Evolutionary conservation across 2,329 filamentous ascomycete species (phyloP).

Genomic region (Paecilomyces dactylethromorphus): DNA sequence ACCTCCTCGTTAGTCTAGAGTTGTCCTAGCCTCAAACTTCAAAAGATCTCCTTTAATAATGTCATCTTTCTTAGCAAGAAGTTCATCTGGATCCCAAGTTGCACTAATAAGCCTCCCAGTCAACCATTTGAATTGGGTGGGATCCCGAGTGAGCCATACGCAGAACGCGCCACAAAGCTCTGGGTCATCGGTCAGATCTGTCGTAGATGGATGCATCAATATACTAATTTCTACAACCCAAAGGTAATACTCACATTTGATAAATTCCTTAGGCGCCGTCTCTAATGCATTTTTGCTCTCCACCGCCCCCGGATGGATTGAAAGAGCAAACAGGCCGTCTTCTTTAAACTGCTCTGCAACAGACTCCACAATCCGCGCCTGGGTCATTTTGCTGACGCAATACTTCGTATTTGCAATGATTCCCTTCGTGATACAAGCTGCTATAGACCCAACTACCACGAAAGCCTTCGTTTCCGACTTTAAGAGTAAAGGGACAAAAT

Average conservation of each 20-base stretch:
- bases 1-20: background rate
- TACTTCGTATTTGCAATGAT: slow-evolving; percentile 36
- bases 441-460: slow-evolving; percentile 21
- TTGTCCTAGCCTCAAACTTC: slow-evolving; percentile 9
- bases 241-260: slow-evolving; percentile 6
- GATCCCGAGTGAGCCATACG: slow-evolving; percentile 18
- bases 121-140: slow-evolving; percentile 25
- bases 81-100: slow-evolving; percentile 42
- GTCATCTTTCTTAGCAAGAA: slow-evolving; percentile 33
- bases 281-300: slow-evolving; percentile 24
- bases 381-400: slow-evolving; percentile 27
- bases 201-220: background rate
- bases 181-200: slow-evolving; percentile 14
- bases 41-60: slow-evolving; percentile 23
- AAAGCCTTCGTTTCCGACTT: slow-evolving; percentile 19
- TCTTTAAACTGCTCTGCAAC: slow-evolving; percentile 23
- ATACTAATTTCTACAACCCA: background rate
- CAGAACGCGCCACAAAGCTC: slow-evolving; percentile 14
- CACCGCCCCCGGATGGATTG: slow-evolving; percentile 30
- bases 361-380: slow-evolving; percentile 29
- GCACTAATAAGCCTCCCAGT: slow-evolving; percentile 37
- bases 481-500: slow-evolving; percentile 24
- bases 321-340: slow-evolving; percentile 17
- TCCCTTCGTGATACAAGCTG: slow-evolving; percentile 27
- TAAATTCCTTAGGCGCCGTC: slow-evolving; percentile 15